Base-by-base conservation (phyloP, 2,329 filamentous ascomycete genomes). In the Trichoderma atroviride region DNA sequence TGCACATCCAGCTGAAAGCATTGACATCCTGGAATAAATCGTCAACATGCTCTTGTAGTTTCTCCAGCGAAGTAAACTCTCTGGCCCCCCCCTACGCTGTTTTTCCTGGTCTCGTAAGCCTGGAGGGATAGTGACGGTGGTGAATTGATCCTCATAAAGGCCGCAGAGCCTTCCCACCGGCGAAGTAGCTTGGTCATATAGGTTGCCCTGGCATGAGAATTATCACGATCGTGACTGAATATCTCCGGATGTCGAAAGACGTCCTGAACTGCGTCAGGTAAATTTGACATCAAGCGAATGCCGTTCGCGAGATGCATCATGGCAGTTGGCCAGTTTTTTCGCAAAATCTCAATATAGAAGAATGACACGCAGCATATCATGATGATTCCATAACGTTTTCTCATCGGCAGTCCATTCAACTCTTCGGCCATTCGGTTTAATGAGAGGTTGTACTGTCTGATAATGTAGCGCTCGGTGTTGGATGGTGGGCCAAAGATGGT, bases 371-470 rank as follows among this genome's bases (percentile, higher is more conserved):
- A 79, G 72, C 77, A 78, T 40, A 79, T 72, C 6, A 79, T 74
- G 22, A 75, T 75, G 47, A 75, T 73, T 59, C 75, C 74, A 53
- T 72, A 72, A 22, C 69, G 58, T 27, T 70, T 69, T 13, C 70
- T 65, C 35, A 70, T 29, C 7, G 55, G 60, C 50, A 70, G 11
- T 19, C 68, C 60, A 50, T 72, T 59, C 24, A 60, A 43, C 50
- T 60, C 61, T 16, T 72, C 65, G 40, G 75, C 74, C 19, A 81
- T 74, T 24, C 76, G 74, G 59, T 76, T 76, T 63, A 82, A 78
- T 24, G 80, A 78, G 11, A 75, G 73, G 72, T 78, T 79, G 71
- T 82, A 81, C 64, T 81, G 79, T 67, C 79, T 76, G 68, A 82
- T 78, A 52, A 77, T 77, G 71, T 81, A 80, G 6, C 79, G 72